A percentile compares a stretch with the other conserved stretches of the same genome.
phyloP scores from a whole-genome alignment of 2,329 filamentous ascomycete species.

The Boeremia exigua region DNA sequence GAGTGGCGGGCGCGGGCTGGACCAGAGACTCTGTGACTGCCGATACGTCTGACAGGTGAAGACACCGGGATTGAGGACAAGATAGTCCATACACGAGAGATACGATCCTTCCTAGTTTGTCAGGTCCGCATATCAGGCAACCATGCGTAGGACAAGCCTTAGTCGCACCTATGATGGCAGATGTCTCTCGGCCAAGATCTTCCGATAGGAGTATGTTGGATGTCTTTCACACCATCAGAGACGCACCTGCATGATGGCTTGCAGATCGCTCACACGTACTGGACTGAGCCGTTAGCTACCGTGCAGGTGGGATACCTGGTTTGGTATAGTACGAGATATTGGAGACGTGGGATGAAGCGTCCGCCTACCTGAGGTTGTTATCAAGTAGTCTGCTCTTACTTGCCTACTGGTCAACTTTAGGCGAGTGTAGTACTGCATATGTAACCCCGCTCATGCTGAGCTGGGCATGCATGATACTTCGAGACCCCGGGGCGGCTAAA shows the following conservation, averaged over 20 bases:
- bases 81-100: neutral
- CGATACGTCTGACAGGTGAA: neutral
- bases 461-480: slow-evolving; percentile 4
- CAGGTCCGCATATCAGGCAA: slow-evolving; percentile 5
- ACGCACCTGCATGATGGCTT: slow-evolving; percentile 6
- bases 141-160: neutral
- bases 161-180: slow-evolving; percentile 8
- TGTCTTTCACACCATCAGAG: slow-evolving; percentile 5
- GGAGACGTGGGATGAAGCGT: slow-evolving; percentile 7
- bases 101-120: neutral
- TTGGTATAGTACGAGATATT: neutral
- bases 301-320: neutral
- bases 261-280: slow-evolving; percentile 11
- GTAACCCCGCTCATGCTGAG: slow-evolving; percentile 17
- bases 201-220: slow-evolving; percentile 4
- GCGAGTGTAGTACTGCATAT: slow-evolving; percentile 12
- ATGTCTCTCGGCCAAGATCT: neutral
- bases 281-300: slow-evolving; percentile 9
- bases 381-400: neutral
- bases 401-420: slow-evolving; percentile 5
- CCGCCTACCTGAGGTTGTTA: slow-evolving; percentile 13
- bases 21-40: neutral
- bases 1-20: slow-evolving; percentile 1
- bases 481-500: neutral
- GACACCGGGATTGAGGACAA: neutral